Conservation (phyloP, 371 early-diverging fungal species). For the Agmasoma carcini region DNA sequence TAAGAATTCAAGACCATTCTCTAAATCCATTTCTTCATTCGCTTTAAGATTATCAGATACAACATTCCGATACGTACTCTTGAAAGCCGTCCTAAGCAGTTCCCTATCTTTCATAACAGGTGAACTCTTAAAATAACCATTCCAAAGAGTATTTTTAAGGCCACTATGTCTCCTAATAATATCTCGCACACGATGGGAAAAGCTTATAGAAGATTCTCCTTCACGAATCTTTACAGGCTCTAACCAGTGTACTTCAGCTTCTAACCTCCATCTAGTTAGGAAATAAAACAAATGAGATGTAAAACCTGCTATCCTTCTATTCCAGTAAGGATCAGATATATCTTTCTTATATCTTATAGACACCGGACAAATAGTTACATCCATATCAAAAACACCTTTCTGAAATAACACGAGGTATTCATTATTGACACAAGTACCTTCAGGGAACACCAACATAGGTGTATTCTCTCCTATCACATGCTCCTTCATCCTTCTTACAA, state of each 20-base stretch:
- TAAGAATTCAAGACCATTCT: neutral
- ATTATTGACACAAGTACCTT: constrained; percentile 72
- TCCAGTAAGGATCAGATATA: constrained; percentile 61
- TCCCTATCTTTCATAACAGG: constrained; percentile 52
- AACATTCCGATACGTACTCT: constrained; percentile 15
- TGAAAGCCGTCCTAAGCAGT: constrained; percentile 29
- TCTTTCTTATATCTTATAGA: constrained; percentile 57
- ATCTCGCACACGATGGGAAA: constrained; percentile 57
- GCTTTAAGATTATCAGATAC: neutral
- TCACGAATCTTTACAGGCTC: constrained; percentile 19
- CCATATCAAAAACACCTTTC: constrained; percentile 69
- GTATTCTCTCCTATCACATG: constrained; percentile 50
- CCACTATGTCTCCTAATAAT: constrained; percentile 55
- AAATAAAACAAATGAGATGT: constrained; percentile 58
- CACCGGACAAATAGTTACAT: constrained; percentile 58
- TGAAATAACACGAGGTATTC: constrained; percentile 66
- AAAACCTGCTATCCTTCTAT: constrained; percentile 58
- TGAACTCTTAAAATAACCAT: constrained; percentile 58
- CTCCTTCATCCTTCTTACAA: constrained; percentile 55
- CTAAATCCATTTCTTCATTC: neutral
- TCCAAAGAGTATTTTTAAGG: constrained; percentile 58
- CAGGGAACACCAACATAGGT: constrained; percentile 66
- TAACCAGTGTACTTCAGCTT: constrained; percentile 53
- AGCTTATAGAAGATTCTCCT: constrained; percentile 55
- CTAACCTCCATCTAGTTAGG: constrained; percentile 58